Percentiles rank a stretch among this genome's conserved stretches.
These are phyloP conservation scores for Penicillium sumatraense DNA, from an alignment of 2,329 filamentous ascomycete species.

Conservation along the genomic window DNA sequence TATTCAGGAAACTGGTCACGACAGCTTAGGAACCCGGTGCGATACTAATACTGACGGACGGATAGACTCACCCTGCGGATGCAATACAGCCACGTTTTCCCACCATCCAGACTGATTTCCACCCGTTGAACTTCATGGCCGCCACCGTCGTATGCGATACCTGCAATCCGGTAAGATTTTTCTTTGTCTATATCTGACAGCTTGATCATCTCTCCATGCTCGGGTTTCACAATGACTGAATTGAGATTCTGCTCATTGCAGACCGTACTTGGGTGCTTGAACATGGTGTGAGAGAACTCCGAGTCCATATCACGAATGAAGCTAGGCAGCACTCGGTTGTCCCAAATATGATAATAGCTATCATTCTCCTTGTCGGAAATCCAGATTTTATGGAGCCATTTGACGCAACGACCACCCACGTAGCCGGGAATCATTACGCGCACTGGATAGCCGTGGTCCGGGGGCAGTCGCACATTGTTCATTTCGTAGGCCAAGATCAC, in stretches of 20 bases:
- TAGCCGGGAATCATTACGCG: constrained; percentile 67
- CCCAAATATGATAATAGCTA: constrained; percentile 54
- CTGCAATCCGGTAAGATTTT: constrained; percentile 50
- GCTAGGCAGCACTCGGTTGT: constrained; percentile 54
- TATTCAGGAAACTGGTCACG: constrained; percentile 54
- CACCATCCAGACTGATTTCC: constrained; percentile 54
- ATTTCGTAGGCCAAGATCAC: constrained; percentile 68
- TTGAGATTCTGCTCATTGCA: constrained; percentile 57
- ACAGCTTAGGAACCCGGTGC: too few relatives aligned
- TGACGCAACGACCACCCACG: constrained; percentile 70
- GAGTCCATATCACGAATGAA: constrained; percentile 57
- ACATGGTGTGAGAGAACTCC: constrained; percentile 53
- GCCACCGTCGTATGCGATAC: constrained; percentile 56
- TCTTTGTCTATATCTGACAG: constrained; percentile 44
- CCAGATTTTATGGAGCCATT: constrained; percentile 56
- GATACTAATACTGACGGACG: too few relatives aligned
- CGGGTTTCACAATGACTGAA: constrained; percentile 52
- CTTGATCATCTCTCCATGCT: constrained; percentile 51
- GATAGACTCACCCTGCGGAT: constrained; percentile 46
- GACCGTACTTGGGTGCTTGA: constrained; percentile 53
- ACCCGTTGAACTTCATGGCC: constrained; percentile 56
- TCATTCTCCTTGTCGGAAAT: constrained; percentile 47
- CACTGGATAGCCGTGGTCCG: constrained; percentile 69
- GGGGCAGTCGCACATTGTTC: constrained; percentile 67
- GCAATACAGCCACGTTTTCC: constrained; percentile 55